Evolutionary conservation across 2,329 filamentous ascomycete species (phyloP).

Genomic region (Dryadomyces sulphureus): DNA sequence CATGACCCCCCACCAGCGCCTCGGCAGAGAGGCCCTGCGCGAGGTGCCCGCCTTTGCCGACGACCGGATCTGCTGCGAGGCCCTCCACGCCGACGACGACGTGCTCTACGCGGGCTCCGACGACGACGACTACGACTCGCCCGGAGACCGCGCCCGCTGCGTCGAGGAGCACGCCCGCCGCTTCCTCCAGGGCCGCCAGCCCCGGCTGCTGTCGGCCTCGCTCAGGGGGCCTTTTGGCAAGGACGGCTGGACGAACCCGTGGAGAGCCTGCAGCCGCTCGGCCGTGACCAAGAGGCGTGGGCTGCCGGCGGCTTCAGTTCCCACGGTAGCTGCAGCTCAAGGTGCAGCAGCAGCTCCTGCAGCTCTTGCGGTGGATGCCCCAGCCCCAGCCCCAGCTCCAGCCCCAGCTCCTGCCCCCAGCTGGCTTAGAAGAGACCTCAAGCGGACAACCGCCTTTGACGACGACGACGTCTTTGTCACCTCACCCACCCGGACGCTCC

Average conservation of each 20-base stretch:
- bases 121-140: constrained; percentile 33
- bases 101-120: constrained; percentile 43
- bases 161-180: constrained; percentile 44
- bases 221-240: constrained; percentile 47
- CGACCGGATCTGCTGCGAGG: constrained; percentile 16
- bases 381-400: too few species aligned
- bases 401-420: too few species aligned
- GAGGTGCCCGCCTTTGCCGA: constrained; percentile 5
- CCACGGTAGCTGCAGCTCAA: neutral
- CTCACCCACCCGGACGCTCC: constrained; percentile 4
- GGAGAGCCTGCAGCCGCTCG: too few species aligned
- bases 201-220: constrained; percentile 43
- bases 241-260: constrained; percentile 37
- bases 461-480: neutral
- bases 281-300: constrained; percentile 14
- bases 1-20: neutral
- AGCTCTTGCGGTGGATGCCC: too few species aligned
- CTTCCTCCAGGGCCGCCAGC: constrained; percentile 40
- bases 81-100: constrained; percentile 25
- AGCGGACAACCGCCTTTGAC: constrained; percentile 3
- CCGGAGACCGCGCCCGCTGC: constrained; percentile 31
- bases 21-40: neutral
- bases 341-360: too few species aligned
- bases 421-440: constrained; percentile 9
- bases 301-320: too few species aligned